Evolutionary conservation across 345 rosid genomes (phyloP).

Genomic region (Aegle marmelos): DNA sequence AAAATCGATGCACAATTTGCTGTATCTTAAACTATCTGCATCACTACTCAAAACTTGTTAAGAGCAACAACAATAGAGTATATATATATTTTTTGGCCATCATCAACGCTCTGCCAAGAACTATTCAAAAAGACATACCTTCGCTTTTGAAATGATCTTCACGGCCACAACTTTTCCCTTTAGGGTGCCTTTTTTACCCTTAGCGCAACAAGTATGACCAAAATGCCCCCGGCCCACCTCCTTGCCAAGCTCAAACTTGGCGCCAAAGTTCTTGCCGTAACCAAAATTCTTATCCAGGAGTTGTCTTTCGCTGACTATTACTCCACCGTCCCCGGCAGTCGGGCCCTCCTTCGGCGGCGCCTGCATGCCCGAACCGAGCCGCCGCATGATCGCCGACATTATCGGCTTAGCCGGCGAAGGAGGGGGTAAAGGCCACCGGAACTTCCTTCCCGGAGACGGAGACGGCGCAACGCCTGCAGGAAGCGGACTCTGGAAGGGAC

Average conservation of each 20-base stretch:
- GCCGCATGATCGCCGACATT: conserved; percentile 60
- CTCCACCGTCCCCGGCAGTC: conserved; percentile 55
- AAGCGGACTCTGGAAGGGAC: conserved; percentile 76
- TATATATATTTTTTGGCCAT: no score
- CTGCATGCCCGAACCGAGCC: conserved; percentile 38
- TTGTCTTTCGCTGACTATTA: conserved; percentile 35
- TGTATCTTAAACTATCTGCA: not conserved
- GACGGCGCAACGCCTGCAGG: conserved; percentile 80
- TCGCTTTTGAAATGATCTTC: conserved; percentile 90
- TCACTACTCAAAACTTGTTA: not conserved
- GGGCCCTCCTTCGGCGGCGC: conserved; percentile 52
- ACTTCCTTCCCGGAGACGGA: conserved; percentile 86
- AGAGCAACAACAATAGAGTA: not conserved
- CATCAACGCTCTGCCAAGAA: not conserved
- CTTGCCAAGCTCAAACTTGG: conserved; percentile 76
- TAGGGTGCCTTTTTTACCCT: conserved; percentile 73
- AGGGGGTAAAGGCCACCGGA: conserved; percentile 92
- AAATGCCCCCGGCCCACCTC: conserved; percentile 98
- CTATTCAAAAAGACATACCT: conserved; percentile 37
- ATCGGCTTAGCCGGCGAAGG: conserved; percentile 99
- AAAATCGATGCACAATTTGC: not conserved
- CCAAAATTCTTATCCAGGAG: conserved; percentile 92
- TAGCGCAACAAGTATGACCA: conserved; percentile 94
- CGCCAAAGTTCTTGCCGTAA: conserved; percentile 66
- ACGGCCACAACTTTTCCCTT: conserved; percentile 84